Evolutionary conservation across 805 yeast species (phyloP).

Genomic region (Yarrowia sp.): DNA sequence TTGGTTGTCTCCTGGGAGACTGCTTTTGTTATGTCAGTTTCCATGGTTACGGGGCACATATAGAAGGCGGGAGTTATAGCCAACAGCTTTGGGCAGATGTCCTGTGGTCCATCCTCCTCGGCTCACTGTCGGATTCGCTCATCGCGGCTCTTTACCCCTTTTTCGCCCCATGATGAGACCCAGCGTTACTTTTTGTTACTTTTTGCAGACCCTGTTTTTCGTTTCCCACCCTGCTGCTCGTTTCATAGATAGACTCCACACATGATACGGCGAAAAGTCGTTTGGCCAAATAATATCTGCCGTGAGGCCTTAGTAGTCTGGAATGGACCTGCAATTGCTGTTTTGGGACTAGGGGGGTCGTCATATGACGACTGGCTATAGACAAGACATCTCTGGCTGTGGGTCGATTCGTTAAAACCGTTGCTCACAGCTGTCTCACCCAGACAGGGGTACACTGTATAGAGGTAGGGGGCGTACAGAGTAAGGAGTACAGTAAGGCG

Average conservation of each 20-base stretch:
- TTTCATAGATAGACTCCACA: constrained; percentile 24
- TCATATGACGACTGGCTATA: constrained; percentile 9
- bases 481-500: neutral
- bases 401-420: neutral
- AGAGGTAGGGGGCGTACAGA: constrained; percentile 10
- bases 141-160: constrained; percentile 12
- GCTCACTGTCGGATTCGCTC: neutral
- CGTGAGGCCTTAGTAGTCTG: constrained; percentile 4
- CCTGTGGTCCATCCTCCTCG: too few relatives aligned
- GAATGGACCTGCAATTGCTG: constrained; percentile 23
- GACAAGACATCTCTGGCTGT: too few relatives aligned
- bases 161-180: constrained; percentile 5
- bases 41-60: constrained; percentile 21
- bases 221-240: constrained; percentile 28
- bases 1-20: neutral
- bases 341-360: neutral
- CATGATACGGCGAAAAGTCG: constrained; percentile 18
- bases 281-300: constrained; percentile 27
- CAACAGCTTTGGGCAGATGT: neutral
- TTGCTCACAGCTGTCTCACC: neutral
- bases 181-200: neutral
- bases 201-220: neutral
- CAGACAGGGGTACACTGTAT: constrained; percentile 32
- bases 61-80: neutral
- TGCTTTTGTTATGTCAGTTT: constrained; percentile 7